phyloP scores from a whole-genome alignment of 192 early-diverging fungal species.

The Linnemannia zychae region DNA sequence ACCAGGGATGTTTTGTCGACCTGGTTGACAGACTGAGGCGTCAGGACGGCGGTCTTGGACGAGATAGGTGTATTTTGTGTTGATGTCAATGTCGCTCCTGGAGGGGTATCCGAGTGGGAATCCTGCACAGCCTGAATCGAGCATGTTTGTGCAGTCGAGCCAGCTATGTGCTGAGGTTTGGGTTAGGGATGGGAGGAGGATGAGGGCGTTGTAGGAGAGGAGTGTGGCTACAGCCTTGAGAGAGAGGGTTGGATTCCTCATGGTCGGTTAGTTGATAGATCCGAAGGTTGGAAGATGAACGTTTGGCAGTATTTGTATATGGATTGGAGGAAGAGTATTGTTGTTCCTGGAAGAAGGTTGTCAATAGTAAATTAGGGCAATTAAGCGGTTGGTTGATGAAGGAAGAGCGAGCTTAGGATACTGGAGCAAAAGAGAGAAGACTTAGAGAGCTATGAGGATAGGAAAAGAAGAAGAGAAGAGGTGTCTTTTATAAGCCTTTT shows the following conservation, averaged over 20 bases:
- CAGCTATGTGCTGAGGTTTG: conserved; percentile 25
- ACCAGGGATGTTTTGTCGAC: conserved; percentile 34
- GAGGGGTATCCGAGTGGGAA: conserved; percentile 43
- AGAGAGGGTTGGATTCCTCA: not conserved
- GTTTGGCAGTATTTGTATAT: not conserved
- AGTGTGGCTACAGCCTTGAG: not conserved
- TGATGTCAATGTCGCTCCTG: conserved; percentile 32
- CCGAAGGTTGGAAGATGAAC: not conserved
- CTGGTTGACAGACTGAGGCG: conserved; percentile 41
- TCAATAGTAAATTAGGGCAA: not conserved
- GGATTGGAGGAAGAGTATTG: not conserved
- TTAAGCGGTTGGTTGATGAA: not conserved
- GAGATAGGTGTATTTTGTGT: conserved; percentile 52
- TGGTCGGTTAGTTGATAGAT: not conserved
- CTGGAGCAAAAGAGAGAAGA: not conserved
- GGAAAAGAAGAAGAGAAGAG: not conserved
- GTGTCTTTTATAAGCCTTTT: not conserved
- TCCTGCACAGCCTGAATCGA: conserved; percentile 22
- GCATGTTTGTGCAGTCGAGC: conserved; percentile 46
- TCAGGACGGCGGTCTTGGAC: conserved; percentile 37
- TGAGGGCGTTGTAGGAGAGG: not conserved
- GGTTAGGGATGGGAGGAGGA: not conserved
- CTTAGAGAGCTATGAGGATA: not conserved
- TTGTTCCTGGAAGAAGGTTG: not conserved
- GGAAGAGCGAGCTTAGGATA: too few relatives aligned